Evolutionary conservation across 768 basidiomycete genomes (phyloP), one percentile per base, ranked within the genome.

Genomic region (Clitopilus passeckerianus): DNA sequence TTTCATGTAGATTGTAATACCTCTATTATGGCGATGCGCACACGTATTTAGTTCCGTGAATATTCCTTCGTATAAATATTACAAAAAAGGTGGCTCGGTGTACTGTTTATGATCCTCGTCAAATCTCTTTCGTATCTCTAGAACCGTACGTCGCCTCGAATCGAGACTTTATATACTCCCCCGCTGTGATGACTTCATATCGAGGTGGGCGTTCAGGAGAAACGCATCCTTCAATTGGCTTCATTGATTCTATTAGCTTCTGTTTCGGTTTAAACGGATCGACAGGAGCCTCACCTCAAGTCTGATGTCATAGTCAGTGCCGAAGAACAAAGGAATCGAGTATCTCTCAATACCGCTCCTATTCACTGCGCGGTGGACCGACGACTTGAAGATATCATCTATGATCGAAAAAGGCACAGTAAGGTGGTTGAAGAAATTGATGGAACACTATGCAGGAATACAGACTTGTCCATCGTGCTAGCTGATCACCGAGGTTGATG

Each of bases 311-410:
- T 94, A 93, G 68, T 95, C 91, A 12, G 87, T 89, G 1, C 95
- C 93, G 63, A 95, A 94, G 75, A 97, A 96, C 24, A 95, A 75
- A 0, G 95, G 93, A 20, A 95, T 90, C 0, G 91, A 93, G 70
- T 91, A 95, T 23, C 95, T 81, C 18, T 77, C 74, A 27, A 78
- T 73, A 4, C 90, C 89, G 22, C 84, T 85, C 44, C 85, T 78
- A 64, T 95, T 94, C 63, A 92, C 80, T 1, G 88, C 95, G 46
- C 95, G 85, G 71, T 98, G 95, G 1, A 90, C 78, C 0, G 94
- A 95, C 0, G 91, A 94, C 65, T 91, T 92, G 82, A 95, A 96
- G 43, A 93, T 77, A 65, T 91, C 92, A 65, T 95, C 91, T 95
- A 54, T 18, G 22, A 44, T 22, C n/a, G 27, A 24, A 16, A 58